These are phyloP conservation scores for Colletotrichum camelliae DNA, from an alignment of 2,329 filamentous ascomycete species.

Conservation along the genomic window DNA sequence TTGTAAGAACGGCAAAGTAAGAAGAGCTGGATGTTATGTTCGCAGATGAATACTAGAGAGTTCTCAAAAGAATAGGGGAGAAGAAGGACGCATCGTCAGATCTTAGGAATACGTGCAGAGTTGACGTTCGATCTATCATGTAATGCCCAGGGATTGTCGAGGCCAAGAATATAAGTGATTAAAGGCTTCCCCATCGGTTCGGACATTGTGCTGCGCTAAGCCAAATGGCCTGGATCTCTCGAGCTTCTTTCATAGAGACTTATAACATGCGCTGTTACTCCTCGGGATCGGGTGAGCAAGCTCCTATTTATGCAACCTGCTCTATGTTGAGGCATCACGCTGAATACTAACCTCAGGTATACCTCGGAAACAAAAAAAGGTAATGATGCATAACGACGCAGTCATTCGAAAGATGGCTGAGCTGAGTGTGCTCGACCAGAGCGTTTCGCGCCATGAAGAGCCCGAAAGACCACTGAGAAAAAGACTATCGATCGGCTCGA, in stretches of 20 bases:
- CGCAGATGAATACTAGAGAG: fast-evolving
- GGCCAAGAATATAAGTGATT: not conserved
- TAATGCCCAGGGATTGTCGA: not conserved
- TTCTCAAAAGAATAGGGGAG: not conserved
- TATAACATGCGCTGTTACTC: not conserved
- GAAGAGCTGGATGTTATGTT: not conserved
- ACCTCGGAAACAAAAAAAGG: not conserved
- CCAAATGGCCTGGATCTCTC: not conserved
- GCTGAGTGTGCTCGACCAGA: fast-evolving
- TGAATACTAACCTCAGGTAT: not conserved
- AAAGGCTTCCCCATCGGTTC: not conserved
- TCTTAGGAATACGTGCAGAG: not conserved
- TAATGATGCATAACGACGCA: fast-evolving
- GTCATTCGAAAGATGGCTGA: not conserved
- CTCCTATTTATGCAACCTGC: too few relatives aligned
- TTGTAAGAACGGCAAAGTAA: too few relatives aligned
- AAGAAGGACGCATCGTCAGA: not conserved
- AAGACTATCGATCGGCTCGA: not conserved
- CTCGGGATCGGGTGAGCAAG: not conserved
- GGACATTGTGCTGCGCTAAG: not conserved
- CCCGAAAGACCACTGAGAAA: not conserved
- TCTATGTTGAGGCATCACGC: too few relatives aligned
- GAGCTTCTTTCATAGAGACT: not conserved
- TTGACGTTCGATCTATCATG: not conserved
- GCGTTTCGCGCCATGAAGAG: not conserved